Percentiles rank a stretch among this genome's conserved stretches.
phyloP scores from a whole-genome alignment of 345 rosid genomes.

The Eucalyptus tenuipes region DNA sequence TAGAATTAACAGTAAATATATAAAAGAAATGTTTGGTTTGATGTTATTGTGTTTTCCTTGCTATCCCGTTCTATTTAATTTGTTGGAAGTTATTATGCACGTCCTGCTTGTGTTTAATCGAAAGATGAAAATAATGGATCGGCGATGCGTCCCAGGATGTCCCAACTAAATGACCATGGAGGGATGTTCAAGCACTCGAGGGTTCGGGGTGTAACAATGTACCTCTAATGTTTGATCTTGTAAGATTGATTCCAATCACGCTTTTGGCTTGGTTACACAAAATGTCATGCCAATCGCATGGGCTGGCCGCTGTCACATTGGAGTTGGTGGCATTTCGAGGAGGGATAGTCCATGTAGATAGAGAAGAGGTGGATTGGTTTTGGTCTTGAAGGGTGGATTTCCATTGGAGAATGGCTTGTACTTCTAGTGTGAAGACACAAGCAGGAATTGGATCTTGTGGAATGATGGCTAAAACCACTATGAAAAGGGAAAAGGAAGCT shows the following conservation, averaged over 20 bases:
- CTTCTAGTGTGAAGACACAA: not conserved
- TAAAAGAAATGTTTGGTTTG: no score
- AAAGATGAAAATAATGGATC: no score
- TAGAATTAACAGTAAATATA: no score
- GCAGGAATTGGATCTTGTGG: not conserved
- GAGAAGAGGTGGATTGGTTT: not conserved
- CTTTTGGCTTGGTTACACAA: not conserved
- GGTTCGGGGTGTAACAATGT: no score
- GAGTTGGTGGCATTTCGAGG: not conserved
- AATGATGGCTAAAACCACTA: not conserved
- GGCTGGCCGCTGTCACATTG: not conserved
- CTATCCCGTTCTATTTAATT: no score
- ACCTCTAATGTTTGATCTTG: not conserved
- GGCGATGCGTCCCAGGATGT: no score
- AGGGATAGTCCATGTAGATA: not conserved
- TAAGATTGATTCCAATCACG: not conserved
- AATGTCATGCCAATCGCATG: not conserved
- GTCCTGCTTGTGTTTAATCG: no score
- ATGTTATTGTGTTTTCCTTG: no score
- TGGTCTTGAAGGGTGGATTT: not conserved
- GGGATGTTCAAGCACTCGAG: no score
- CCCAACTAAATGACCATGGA: no score
- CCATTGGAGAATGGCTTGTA: not conserved
- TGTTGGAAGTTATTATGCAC: no score
- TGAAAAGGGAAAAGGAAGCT: not conserved